A percentile compares a stretch with the other conserved stretches of the same genome.
These are phyloP conservation scores for Vachellia pachyceras DNA, from an alignment of 306 rosid species.

Conservation along the genomic window DNA sequence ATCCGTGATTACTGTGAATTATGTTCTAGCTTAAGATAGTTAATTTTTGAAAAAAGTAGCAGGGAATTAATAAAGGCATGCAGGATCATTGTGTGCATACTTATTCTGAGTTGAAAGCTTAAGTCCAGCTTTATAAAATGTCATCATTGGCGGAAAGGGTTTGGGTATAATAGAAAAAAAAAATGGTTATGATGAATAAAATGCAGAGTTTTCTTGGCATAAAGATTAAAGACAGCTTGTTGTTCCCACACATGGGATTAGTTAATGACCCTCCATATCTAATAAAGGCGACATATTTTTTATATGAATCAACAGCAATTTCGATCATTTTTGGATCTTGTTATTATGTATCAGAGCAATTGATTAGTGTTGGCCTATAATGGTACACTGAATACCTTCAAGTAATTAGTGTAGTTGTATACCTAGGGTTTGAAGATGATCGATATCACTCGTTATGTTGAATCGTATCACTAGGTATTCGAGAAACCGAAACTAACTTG, in stretches of 20 bases:
- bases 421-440: too few species aligned
- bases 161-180: constrained; percentile 38
- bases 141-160: constrained; percentile 65
- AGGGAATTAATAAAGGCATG: not conserved
- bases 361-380: too few species aligned
- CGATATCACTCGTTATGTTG: too few species aligned
- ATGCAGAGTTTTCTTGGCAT: constrained; percentile 21
- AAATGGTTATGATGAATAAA: constrained; percentile 40
- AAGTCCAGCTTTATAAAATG: constrained; percentile 36
- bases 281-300: too few species aligned
- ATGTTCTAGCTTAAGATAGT: constrained; percentile 24
- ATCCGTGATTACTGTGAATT: constrained; percentile 43
- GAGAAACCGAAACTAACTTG: too few species aligned
- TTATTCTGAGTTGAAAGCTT: constrained; percentile 39
- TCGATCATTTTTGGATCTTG: too few species aligned
- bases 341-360: too few species aligned
- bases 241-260: not conserved
- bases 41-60: not conserved
- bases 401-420: too few species aligned
- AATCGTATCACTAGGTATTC: too few species aligned
- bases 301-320: too few species aligned
- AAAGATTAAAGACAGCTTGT: constrained; percentile 13
- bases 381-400: too few species aligned
- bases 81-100: not conserved
- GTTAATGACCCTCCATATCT: too few species aligned